A percentile compares a stretch with the other conserved stretches of the same genome.
Conservation (phyloP, 2,329 filamentous ascomycete species). For the Didymella exigua region DNA sequence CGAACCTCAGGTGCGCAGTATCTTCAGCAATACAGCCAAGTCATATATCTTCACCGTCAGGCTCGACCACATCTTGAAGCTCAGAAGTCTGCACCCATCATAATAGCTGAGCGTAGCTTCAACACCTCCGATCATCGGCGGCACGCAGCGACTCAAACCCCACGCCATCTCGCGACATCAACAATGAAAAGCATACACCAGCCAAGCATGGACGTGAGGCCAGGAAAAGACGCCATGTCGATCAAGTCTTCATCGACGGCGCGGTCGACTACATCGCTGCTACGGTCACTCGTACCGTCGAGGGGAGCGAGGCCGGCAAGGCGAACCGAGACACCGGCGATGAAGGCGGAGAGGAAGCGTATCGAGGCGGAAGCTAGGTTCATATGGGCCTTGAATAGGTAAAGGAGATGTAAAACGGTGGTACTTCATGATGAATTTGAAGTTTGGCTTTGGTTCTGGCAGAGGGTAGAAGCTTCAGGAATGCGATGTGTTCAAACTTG, state of each 20-base stretch:
- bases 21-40: neutral
- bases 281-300: conserved; percentile 30
- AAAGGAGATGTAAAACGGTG: neutral
- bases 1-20: neutral
- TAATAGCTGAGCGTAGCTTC: neutral
- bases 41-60: too few species aligned
- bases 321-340: conserved; percentile 8
- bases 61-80: neutral
- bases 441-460: neutral
- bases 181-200: conserved; percentile 10
- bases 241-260: conserved; percentile 33
- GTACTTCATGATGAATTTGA: neutral
- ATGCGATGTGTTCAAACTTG: neutral
- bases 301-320: conserved; percentile 9
- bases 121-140: neutral
- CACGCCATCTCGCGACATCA: neutral
- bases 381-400: conserved; percentile 11
- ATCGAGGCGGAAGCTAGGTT: conserved; percentile 27
- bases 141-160: neutral
- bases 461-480: neutral
- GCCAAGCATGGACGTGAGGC: neutral
- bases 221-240: conserved; percentile 24
- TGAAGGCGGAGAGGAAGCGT: conserved; percentile 20
- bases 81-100: neutral
- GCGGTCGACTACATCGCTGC: conserved; percentile 29